Evolutionary conservation across 148 eudicot species (phyloP), one percentile per base, ranked within the genome.

Genomic region (Euryodendron excelsum): DNA sequence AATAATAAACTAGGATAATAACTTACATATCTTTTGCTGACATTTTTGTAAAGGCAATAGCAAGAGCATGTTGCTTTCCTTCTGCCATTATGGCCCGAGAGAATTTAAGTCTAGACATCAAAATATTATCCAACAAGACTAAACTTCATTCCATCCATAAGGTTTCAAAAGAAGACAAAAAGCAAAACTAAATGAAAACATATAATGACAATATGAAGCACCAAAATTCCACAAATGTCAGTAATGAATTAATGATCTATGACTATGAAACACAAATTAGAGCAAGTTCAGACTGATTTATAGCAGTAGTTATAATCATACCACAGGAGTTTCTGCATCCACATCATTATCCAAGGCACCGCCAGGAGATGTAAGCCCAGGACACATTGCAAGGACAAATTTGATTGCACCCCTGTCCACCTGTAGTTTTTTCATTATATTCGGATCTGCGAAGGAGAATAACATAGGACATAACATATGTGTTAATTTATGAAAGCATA

Each of bases 1-100:
- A 18, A 27, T 10, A 33, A 31, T 68, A 25, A 39, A 80, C 28
- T 28, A n/a, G 37, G 75, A 14, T 30, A 71, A 27, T 17, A 78
- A 85, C 99, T 93, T 84, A 96, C 99, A 96, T 96, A 80, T 93
- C 91, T 81, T 93, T 96, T 55, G 99, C 98, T 3, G 99, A 91
- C 94, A 96, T 91, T 88, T 96, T 96, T 21, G 99, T 93, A 81
- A 90, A 96, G 79, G 98, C 99, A 80, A 96, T 96, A 60, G 99
- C 99, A 67, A 96, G 99, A 82, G 99, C 99, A 87, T 96, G 98
- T 67, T 96, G 89, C 89, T 96, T 96, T 62, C 99, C 99, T 88
- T 96, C 99, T 73, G 99, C 99, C 99, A 96, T 93, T 83, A 96
- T 96, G 58, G 99, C 99, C 99, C 93, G 86, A 62, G 17, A 81